Conservation (phyloP, 2,329 filamentous ascomycete species). For the Raffaelea arxii region DNA sequence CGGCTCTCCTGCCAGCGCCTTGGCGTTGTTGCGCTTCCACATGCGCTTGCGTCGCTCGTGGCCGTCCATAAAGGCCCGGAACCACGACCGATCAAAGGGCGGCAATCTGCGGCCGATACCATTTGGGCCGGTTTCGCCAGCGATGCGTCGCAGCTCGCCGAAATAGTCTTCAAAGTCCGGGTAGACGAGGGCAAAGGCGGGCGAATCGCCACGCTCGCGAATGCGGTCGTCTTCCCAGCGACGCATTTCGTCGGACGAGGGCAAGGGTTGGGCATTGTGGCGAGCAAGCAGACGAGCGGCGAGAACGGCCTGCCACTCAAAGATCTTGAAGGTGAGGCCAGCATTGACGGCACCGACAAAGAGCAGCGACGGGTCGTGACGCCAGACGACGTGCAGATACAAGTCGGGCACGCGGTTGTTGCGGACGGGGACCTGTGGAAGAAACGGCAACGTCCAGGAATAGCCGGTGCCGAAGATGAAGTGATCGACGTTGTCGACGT, state of each 20-base stretch:
- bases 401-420: constrained; percentile 46
- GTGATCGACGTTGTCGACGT: constrained; percentile 44
- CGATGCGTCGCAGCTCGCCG: constrained; percentile 39
- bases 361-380: constrained; percentile 41
- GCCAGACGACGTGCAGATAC: constrained; percentile 49
- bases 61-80: constrained; percentile 7
- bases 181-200: constrained; percentile 44
- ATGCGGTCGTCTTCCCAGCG: constrained; percentile 50
- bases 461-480: constrained; percentile 61
- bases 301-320: constrained; percentile 58
- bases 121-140: constrained; percentile 30
- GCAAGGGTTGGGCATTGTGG: constrained; percentile 32
- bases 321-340: constrained; percentile 57
- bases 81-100: constrained; percentile 6
- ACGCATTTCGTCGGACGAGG: constrained; percentile 38
- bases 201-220: constrained; percentile 42
- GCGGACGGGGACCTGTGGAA: constrained; percentile 38
- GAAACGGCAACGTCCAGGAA: constrained; percentile 52
- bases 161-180: constrained; percentile 59
- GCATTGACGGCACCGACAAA: constrained; percentile 50
- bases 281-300: constrained; percentile 48
- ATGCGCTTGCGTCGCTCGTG: constrained; percentile 9
- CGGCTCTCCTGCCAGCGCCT: not conserved
- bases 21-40: constrained; percentile 7
- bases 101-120: constrained; percentile 5